Evolutionary conservation across 1,284 basidiomycete species (phyloP), one percentile per base, ranked within the genome.

Genomic region (Jaminaea rosea): DNA sequence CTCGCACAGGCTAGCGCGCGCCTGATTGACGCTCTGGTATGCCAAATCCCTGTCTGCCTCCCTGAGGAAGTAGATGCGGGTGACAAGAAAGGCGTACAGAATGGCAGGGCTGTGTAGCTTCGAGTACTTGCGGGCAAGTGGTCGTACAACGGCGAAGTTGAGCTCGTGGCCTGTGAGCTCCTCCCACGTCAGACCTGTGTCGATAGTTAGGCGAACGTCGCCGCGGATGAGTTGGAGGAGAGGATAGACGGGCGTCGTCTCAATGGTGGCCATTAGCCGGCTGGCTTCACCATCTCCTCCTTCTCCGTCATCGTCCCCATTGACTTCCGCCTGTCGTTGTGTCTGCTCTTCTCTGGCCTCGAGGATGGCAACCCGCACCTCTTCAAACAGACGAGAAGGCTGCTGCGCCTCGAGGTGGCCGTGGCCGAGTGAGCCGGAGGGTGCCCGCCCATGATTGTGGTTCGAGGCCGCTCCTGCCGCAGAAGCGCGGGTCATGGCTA

Each of bases 51-150:
- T 49, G 10, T 56, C 58, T 3, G 62, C 63, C 19, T 67, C 86
- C 6, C 85, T 82, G 21, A 83, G 74, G 74, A 94, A 94, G 74
- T 92, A 83, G 10, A 91, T 83, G 42, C 87, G 83, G 74, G 90
- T 93, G 50, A 96, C 78, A 9, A 96, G 82, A 53, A 92, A 81
- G 65, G 88, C 90, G 74, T 94, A 94, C 5, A 90, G 84, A 52
- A 88, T 76, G 26, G 84, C 81, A 69, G 82, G 53, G 37, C 56
- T 59, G 4, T 55, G 54, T 2, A 58, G 55, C 37, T 55, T 52
- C 50, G 55, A 59, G 50, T 67, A 65, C 45, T 65, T 65, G 60
- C 63, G 60, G 0, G 67, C 65, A 3, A 69, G 51, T 1, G 67
- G 67, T 13, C 67, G 59, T 0, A 69, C 65, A n/a, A 50, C 21